These are phyloP conservation scores for Symbiodinium pilosum DNA, from an alignment of 73 alveolate species.

Conservation along the genomic window DNA sequence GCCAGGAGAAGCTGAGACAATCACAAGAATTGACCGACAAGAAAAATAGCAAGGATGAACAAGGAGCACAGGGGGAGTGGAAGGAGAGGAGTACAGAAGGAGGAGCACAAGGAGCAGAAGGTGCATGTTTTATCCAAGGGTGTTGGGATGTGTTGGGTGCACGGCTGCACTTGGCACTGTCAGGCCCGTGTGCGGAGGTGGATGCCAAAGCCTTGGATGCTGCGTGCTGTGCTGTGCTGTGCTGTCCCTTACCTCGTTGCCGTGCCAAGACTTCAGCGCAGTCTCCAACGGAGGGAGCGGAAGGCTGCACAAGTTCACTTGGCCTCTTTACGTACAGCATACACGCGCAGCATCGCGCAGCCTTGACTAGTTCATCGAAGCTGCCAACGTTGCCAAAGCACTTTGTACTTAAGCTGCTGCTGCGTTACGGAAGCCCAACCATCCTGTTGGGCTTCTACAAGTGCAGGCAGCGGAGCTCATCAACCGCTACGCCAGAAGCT, in stretches of 20 bases:
- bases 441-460: no score
- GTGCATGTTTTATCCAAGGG: background rate
- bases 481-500: slow-evolving; percentile 36
- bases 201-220: background rate
- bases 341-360: background rate
- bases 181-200: background rate
- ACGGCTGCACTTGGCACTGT: background rate
- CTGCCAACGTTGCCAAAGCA: background rate
- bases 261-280: slow-evolving; percentile 27
- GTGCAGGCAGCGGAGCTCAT: slow-evolving; percentile 65
- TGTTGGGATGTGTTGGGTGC: background rate
- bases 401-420: background rate
- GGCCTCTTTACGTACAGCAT: background rate
- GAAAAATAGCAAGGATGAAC: no score
- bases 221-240: background rate
- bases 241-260: no score
- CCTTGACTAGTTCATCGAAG: no score
- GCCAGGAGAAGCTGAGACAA: background rate
- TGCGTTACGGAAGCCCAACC: no score
- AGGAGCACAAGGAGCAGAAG: no score
- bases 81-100: no score
- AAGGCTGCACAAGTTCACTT: slow-evolving; percentile 20
- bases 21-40: no score
- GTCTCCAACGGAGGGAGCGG: slow-evolving; percentile 69
- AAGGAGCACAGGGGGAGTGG: no score